phyloP scores from a whole-genome alignment of 2,329 filamentous ascomycete genomes.

The Aspergillus sp. region DNA sequence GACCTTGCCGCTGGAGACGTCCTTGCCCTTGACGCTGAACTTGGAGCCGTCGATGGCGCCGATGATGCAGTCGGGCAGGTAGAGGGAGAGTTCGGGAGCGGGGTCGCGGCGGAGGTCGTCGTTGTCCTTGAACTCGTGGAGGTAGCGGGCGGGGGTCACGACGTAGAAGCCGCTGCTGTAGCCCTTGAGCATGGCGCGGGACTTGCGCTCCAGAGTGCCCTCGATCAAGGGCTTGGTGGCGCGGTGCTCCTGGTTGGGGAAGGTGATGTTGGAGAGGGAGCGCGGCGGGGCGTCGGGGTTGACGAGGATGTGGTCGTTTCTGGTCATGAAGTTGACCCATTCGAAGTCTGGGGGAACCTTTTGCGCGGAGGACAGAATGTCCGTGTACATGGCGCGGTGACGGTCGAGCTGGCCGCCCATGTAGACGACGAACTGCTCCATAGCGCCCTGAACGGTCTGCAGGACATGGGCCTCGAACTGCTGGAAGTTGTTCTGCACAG shows the following conservation, averaged over 20 bases:
- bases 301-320: conserved; percentile 72
- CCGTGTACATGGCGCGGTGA: conserved; percentile 75
- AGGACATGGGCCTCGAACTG: conserved; percentile 86
- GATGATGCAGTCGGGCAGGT: conserved; percentile 84
- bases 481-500: conserved; percentile 87
- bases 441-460: conserved; percentile 75
- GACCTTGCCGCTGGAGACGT: conserved; percentile 74
- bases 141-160: conserved; percentile 80
- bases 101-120: conserved; percentile 65
- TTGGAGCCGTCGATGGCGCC: conserved; percentile 73
- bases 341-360: conserved; percentile 82
- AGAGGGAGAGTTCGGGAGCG: conserved; percentile 82
- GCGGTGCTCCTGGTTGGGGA: conserved; percentile 84
- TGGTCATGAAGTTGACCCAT: conserved; percentile 80
- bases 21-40: conserved; percentile 95
- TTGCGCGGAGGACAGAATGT: conserved; percentile 77
- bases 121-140: conserved; percentile 96
- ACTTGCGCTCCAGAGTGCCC: conserved; percentile 86
- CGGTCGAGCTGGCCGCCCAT: conserved; percentile 80
- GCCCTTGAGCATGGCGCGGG: conserved; percentile 76
- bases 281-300: conserved; percentile 75
- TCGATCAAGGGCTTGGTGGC: conserved; percentile 82
- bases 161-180: conserved; percentile 86
- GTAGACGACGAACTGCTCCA: conserved; percentile 81
- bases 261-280: conserved; percentile 71